Base-by-base conservation (phyloP, 805 yeast genomes). In the Ogataea neopini region DNA sequence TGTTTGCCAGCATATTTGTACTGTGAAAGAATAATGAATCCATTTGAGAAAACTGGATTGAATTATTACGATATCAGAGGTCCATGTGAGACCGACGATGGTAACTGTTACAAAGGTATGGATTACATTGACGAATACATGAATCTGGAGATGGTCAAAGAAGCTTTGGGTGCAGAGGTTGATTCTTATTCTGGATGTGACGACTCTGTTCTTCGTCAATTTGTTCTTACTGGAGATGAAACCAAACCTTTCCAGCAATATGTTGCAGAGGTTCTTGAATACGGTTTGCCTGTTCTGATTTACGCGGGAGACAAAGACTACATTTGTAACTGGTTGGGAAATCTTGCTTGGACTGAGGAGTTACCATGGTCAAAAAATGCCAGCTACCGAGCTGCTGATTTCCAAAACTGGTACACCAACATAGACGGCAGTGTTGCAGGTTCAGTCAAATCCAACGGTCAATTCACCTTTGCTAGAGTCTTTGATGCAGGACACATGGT, bases 261-360 rank as follows among this genome's bases (percentile, higher is more conserved):
- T 43, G 88, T 92, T 33, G 74, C 83, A 19, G 82, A 81, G 39
- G 70, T 90, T 52, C 77, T 92, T 57, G 90, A 89, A 52, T 66
- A 76, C 19, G 85, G 76, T 9, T 60, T 91, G 42, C 97, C 97
- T 3, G 91, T 90, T 20, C 76, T 92, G 65, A 77, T 92, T 52
- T 92, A 91, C 60, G 96, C 96, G 13, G 98, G 98, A 63, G 97
- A 91, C 72, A 88, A 89, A 71, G 98, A 91, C 69, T 91, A 84
- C 69, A 91, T 91, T 64, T 91, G 97, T 73, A 91, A 92, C 74
- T 91, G 97, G 97, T 77, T 92, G 62, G 98, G 97, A 54, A 90
- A 90, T 67, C 80, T 82, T 62, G 94, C 86, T 13, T 88, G 96
- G 96, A 75, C 92, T 30, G 75, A 86, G 62, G 79, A 71, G 40